Conservation (phyloP, 176 grass and related monocot species). For the Oryza longistaminata region DNA sequence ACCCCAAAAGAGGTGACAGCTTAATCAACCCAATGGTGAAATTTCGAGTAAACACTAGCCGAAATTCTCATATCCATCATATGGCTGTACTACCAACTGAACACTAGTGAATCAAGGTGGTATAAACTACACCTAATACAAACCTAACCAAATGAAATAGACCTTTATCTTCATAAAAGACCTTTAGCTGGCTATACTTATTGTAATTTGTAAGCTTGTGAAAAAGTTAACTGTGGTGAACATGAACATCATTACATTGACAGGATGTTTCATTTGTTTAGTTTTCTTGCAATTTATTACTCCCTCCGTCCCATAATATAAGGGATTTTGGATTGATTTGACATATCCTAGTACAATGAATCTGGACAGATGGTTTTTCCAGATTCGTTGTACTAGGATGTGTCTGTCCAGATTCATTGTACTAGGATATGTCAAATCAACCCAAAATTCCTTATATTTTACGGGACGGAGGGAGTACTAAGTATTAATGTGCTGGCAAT, state of each 20-base stretch:
- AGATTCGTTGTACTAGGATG: no score
- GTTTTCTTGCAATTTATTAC: background rate
- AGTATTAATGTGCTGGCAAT: background rate
- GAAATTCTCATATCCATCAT: background rate
- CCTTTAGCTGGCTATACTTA: background rate
- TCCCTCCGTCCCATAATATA: no score
- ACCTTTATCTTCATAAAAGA: background rate
- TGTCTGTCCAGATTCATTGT: no score
- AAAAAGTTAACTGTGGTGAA: background rate
- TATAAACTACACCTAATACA: background rate
- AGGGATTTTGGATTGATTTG: no score
- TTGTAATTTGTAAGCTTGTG: background rate
- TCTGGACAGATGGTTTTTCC: no score
- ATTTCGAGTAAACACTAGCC: background rate
- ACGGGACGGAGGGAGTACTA: background rate
- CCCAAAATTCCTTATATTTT: no score
- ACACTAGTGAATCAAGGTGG: background rate
- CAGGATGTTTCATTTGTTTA: background rate
- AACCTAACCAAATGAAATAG: background rate
- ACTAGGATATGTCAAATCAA: no score
- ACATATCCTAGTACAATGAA: no score
- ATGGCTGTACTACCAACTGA: background rate
- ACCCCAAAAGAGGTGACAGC: background rate
- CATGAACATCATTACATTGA: background rate
- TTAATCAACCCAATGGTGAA: background rate